Evolutionary conservation across 176 grass and related monocot genomes (phyloP).

Genomic region (Leersia perrieri): DNA sequence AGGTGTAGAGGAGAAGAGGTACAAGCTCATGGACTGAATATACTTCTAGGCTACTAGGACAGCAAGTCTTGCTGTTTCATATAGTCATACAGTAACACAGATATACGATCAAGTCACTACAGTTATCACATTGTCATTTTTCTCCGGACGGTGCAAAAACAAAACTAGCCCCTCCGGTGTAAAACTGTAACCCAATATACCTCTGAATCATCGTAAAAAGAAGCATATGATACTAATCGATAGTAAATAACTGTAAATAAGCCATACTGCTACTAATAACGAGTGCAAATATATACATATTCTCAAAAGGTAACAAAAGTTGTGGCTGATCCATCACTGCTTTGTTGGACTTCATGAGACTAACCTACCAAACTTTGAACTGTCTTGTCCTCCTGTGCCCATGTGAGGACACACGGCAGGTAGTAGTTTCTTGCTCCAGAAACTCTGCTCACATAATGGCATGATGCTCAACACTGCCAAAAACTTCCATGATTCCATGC

Average conservation of each 20-base stretch:
- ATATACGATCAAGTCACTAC: constrained; percentile 20
- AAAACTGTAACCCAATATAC: background rate
- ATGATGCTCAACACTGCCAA: constrained; percentile 13
- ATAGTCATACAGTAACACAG: constrained; percentile 14
- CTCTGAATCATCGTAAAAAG: constrained; percentile 31
- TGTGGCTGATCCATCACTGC: constrained; percentile 6
- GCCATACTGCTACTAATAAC: background rate
- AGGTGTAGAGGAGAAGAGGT: constrained; percentile 87
- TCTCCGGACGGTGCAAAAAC: background rate
- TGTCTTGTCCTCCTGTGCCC: constrained; percentile 18
- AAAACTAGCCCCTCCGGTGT: background rate
- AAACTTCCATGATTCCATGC: constrained; percentile 60
- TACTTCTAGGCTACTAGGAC: background rate
- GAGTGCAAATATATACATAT: background rate
- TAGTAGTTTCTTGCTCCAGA: constrained; percentile 29
- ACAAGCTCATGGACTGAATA: constrained; percentile 87
- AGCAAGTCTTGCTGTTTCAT: background rate
- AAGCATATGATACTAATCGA: background rate
- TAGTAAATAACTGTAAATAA: constrained; percentile 33
- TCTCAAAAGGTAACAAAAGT: background rate
- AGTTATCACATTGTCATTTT: background rate
- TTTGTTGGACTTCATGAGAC: background rate
- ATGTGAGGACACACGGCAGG: constrained; percentile 23
- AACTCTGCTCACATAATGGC: constrained; percentile 11
- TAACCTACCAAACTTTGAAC: constrained; percentile 23